These are phyloP conservation scores for Didymella sp. DNA, from an alignment of 2,329 filamentous ascomycete species.

Conservation along the genomic window DNA sequence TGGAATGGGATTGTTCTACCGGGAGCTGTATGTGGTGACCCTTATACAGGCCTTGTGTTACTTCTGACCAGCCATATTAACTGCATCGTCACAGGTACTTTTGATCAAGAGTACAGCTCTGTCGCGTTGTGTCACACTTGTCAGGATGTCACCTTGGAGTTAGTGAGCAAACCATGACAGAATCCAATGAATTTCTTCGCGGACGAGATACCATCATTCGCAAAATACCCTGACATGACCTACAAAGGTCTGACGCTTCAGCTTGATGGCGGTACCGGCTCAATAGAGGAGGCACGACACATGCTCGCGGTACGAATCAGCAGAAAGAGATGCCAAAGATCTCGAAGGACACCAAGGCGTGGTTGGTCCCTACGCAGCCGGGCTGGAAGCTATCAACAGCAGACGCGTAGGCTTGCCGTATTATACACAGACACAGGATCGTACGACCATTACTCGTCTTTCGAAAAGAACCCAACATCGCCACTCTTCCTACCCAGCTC, in stretches of 20 bases:
- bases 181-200: not conserved
- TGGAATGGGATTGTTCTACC: conserved; percentile 8
- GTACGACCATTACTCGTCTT: conserved; percentile 38
- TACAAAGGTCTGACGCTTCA: not conserved
- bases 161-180: not conserved
- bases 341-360: not conserved
- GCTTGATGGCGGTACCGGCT: not conserved
- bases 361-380: not conserved
- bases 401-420: not conserved
- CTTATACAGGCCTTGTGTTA: not conserved
- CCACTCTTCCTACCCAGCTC: conserved; percentile 66
- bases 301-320: not conserved
- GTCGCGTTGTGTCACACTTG: conserved; percentile 20
- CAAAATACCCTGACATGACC: not conserved
- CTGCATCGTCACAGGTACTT: conserved; percentile 9
- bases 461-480: conserved; percentile 64
- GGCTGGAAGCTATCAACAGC: not conserved
- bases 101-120: conserved; percentile 15
- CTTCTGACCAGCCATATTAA: not conserved
- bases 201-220: not conserved
- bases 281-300: not conserved
- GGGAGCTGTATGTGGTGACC: conserved; percentile 14
- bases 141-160: conserved; percentile 10
- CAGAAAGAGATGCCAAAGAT: not conserved
- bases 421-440: not conserved